phyloP scores from a whole-genome alignment of 805 yeast genomes.

The Cyberlindnera xishuangbannaensis region DNA sequence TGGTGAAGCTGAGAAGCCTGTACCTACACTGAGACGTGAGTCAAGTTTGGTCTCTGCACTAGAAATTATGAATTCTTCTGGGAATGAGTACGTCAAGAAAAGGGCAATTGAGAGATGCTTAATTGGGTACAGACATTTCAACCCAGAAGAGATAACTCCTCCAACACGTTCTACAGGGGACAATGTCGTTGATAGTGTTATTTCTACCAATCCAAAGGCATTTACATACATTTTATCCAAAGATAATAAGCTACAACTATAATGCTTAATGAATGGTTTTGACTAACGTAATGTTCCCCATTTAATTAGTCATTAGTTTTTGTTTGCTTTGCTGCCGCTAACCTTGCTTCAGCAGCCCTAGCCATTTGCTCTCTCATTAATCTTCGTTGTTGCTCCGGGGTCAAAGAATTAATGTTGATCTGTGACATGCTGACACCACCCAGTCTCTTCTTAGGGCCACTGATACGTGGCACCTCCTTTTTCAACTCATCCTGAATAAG shows the following conservation, averaged over 20 bases:
- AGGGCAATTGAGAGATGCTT: conserved; percentile 52
- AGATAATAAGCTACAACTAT: conserved; percentile 25
- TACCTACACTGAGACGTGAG: conserved; percentile 5
- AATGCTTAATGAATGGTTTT: conserved; percentile 3
- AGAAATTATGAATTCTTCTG: conserved; percentile 11
- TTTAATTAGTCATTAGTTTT: too few relatives aligned
- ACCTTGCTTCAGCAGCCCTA: conserved; percentile 90
- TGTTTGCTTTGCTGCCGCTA: neutral
- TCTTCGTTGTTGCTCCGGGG: conserved; percentile 67
- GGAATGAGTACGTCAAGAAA: conserved; percentile 24
- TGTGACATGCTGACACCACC: conserved; percentile 27
- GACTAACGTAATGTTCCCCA: too few relatives aligned
- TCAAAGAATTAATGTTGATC: conserved; percentile 52
- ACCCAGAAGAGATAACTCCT: conserved; percentile 33
- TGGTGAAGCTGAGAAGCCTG: conserved; percentile 17
- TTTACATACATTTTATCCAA: conserved; percentile 39
- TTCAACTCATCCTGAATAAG: conserved; percentile 39
- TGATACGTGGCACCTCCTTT: conserved; percentile 24
- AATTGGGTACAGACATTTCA: conserved; percentile 55
- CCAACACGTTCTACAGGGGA: conserved; percentile 26
- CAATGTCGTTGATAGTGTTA: conserved; percentile 27
- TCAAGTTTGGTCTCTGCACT: conserved; percentile 21
- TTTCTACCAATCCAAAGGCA: conserved; percentile 21
- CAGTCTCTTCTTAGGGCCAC: conserved; percentile 34
- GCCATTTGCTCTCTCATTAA: conserved; percentile 94